Evolutionary conservation across 495 filamentous ascomycete species (phyloP).

Genomic region (Halenospora varia): DNA sequence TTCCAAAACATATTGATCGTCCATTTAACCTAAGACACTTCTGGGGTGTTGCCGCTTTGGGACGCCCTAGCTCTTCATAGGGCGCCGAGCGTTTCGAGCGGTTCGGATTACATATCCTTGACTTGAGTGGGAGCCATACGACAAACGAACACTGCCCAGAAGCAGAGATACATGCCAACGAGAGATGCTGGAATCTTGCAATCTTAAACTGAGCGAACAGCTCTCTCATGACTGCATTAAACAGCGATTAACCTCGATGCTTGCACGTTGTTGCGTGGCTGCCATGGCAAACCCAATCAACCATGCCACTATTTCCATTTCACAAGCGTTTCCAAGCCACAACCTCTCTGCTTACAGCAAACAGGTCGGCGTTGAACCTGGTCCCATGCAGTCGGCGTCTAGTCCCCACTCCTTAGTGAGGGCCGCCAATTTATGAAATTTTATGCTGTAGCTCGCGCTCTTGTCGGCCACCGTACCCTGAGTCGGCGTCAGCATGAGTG

Average conservation of each 20-base stretch:
- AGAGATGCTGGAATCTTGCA: background rate
- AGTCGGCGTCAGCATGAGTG: constrained; percentile 4
- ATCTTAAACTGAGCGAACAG: background rate
- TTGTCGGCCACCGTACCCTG: constrained; percentile 1
- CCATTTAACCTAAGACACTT: background rate
- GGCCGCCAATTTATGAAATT: background rate
- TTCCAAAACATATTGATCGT: too few species aligned
- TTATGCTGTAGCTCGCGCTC: constrained; percentile 1
- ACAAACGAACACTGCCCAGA: background rate
- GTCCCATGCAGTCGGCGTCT: background rate
- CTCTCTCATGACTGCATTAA: background rate
- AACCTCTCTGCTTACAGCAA: background rate
- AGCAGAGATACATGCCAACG: background rate
- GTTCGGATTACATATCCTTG: background rate
- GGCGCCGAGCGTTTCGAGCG: background rate
- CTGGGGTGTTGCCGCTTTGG: background rate
- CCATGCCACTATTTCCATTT: background rate
- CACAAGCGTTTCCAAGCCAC: background rate
- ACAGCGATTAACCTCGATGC: background rate
- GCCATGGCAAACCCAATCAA: background rate
- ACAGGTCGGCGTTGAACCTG: background rate
- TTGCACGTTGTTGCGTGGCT: background rate
- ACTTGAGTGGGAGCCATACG: background rate
- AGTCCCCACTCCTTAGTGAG: background rate
- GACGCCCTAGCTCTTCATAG: background rate